A percentile compares a stretch with the other conserved stretches of the same genome.
Evolutionary conservation across 2,329 filamentous ascomycete species (phyloP).

Genomic region (Talaromyces sp.): DNA sequence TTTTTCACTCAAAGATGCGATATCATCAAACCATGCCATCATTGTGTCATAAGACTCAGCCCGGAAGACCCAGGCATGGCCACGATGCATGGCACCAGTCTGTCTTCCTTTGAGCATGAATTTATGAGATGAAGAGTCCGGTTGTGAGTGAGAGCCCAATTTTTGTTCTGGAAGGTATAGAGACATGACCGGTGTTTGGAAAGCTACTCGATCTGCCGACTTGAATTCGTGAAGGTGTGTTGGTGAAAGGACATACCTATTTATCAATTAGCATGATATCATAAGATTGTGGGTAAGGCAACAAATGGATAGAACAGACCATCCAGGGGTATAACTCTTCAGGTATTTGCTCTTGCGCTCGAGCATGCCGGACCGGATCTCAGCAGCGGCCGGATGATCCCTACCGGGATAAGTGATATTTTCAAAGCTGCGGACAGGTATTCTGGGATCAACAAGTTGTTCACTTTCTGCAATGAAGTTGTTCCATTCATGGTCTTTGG

Average conservation of each 20-base stretch:
- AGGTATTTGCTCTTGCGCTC: constrained; percentile 99
- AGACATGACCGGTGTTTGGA: constrained; percentile 91
- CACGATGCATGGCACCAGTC: constrained; percentile 85
- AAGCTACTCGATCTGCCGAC: constrained; percentile 82
- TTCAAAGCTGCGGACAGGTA: constrained; percentile 74
- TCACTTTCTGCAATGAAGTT: constrained; percentile 76
- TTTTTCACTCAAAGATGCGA: constrained; percentile 84
- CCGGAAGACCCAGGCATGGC: constrained; percentile 67
- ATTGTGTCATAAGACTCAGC: constrained; percentile 82
- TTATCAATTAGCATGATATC: background rate
- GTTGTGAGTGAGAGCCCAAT: constrained; percentile 82
- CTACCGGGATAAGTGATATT: constrained; percentile 90
- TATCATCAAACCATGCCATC: constrained; percentile 95
- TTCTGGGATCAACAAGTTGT: constrained; percentile 80
- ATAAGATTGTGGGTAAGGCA: background rate
- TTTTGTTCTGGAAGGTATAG: constrained; percentile 93
- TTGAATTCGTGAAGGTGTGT: constrained; percentile 99
- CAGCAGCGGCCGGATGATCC: constrained; percentile 75
- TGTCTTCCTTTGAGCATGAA: constrained; percentile 97
- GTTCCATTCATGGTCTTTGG: constrained; percentile 89
- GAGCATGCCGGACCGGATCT: constrained; percentile 85
- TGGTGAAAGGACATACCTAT: constrained; percentile 89
- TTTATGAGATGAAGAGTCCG: constrained; percentile 85
- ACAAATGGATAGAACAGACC: constrained; percentile 56
- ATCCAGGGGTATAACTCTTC: constrained; percentile 94